Base-by-base conservation (phyloP, 495 filamentous ascomycete species). In the Penicillium bialowiezense region DNA sequence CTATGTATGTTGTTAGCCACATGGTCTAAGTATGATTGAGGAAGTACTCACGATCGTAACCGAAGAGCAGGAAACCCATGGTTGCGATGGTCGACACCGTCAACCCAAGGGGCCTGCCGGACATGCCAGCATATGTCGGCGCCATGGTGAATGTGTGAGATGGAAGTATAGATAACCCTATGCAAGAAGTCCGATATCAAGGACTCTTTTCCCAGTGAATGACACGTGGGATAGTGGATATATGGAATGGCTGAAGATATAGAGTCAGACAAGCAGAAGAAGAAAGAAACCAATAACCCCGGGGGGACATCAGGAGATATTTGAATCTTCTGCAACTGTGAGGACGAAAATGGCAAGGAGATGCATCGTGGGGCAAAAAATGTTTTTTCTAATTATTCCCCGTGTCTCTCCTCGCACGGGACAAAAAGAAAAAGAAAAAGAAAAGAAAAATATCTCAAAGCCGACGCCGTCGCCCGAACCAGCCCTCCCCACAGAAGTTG, bases 21-120 rank as follows among this genome's bases (percentile, higher is more conserved):
- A 36, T 32, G 14, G 13, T 34, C n/a, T 8, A 10, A 3, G 3
- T 12, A 9, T 3, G 3, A 39, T 32, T 14, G 2, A 23, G 31
- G 28, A 15, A 31, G 20, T 9, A 34, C 43, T 45, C 43, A 45
- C 67, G 82, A 42, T 85, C 82, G 59, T 86, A 86, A 55, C 84
- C 84, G 57, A 87, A 88, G 3, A 87, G 73, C 24, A 90, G 63
- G 65, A 89, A 89, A 21, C 84, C 86, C 37, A 83, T 87, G 0
- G 86, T 89, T 15, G 85, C 82, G 33, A 90, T 78, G 32, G 77
- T 77, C 10, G 85, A 84, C 29, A 90, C 74, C 18, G 77, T 71
- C 51, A 85, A 59, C 14, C 81, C 83, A 35, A 90, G 75, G n/a
- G 73, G 70, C 58, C 68, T 74, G 65, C 86, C 86, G 33, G 71